A percentile compares a stretch with the other conserved stretches of the same genome.
Conservation (phyloP, 768 basidiomycete genomes). For the Tylopilus rubrobrunneus region DNA sequence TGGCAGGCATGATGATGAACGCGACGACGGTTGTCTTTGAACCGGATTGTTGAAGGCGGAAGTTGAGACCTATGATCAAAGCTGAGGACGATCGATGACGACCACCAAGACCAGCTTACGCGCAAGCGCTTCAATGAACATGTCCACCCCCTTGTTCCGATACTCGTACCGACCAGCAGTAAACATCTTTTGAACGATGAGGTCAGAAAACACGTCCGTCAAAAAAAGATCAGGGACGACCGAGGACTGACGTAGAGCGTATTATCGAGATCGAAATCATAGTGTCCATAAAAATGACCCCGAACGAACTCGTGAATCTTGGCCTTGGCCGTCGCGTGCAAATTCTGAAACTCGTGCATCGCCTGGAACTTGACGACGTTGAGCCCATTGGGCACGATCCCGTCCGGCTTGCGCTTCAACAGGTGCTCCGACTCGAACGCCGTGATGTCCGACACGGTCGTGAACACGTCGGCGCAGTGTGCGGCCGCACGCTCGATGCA, state of each 20-base stretch:
- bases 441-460: conserved; percentile 97
- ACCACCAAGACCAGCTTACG: conserved; percentile 43
- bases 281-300: conserved; percentile 97
- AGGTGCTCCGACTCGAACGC: conserved; percentile 96
- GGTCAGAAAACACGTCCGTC: conserved; percentile 1
- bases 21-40: conserved; percentile 88
- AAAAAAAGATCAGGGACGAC: too few relatives aligned
- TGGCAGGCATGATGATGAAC: conserved; percentile 98
- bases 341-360: conserved; percentile 98
- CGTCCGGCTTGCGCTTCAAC: conserved; percentile 95
- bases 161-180: conserved; percentile 99
- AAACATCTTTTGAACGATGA: conserved; percentile 64
- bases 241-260: conserved; percentile 66
- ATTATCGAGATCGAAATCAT: conserved; percentile 93
- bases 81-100: background rate
- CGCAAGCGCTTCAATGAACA: conserved; percentile 97
- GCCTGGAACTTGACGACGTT: conserved; percentile 99
- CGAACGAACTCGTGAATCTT: conserved; percentile 98
- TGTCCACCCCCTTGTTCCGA: conserved; percentile 98
- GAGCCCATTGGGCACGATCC: conserved; percentile 94
- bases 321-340: conserved; percentile 89
- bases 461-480: conserved; percentile 97
- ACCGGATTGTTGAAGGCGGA: conserved; percentile 54
- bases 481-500: conserved; percentile 95
- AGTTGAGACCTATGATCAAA: conserved; percentile 46